Evolutionary conservation across 2,329 filamentous ascomycete genomes (phyloP), one percentile per base, ranked within the genome.

Genomic region (Fusarium hostae): DNA sequence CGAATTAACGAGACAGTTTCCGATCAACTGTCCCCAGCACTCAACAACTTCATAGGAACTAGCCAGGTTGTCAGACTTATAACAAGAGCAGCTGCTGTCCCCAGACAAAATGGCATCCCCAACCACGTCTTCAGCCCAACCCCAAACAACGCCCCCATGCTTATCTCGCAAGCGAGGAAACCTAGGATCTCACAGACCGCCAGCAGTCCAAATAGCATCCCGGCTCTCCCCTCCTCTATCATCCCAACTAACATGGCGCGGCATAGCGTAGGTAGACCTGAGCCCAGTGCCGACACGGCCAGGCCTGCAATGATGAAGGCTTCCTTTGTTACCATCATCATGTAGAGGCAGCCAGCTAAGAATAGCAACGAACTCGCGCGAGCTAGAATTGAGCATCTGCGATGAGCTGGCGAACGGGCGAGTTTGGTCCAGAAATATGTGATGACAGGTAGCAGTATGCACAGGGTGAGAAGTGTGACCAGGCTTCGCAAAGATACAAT

Each of bases 261-360:
- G 43, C 75, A 75, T 9, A 78, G 52, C 28, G 63, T 75, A 32
- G 76, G 73, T 11, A 77, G 35, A 9, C 75, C 77, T 4, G 76
- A 78, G 6, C 74, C 74, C 3, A 78, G 62, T 15, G 71, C 73
- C 7, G 74, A 72, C 35, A 76, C 32, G 34, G 44, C 22, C 43
- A 77, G 45, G 11, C 77, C 77, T 3, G 66, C 20, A 6, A 78
- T 39, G 24, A 78, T 47, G 22, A 77, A 63, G 11, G 51, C 43
- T n/a, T 72, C 40, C 11, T 65, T 54, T 4, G 54, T 68, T 28
- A 76, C 64, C 55, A 78, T 73, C 56, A 69, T 63, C 45, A 77
- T 71, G 40, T 68, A 72, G 12, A 76, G 39, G n/a, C 71, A 74
- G 10, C 77, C 77, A 20, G 72, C 55, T 20, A 76, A 57, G 37